phyloP scores from a whole-genome alignment of 495 filamentous ascomycete genomes.

The Penicillium parvum region DNA sequence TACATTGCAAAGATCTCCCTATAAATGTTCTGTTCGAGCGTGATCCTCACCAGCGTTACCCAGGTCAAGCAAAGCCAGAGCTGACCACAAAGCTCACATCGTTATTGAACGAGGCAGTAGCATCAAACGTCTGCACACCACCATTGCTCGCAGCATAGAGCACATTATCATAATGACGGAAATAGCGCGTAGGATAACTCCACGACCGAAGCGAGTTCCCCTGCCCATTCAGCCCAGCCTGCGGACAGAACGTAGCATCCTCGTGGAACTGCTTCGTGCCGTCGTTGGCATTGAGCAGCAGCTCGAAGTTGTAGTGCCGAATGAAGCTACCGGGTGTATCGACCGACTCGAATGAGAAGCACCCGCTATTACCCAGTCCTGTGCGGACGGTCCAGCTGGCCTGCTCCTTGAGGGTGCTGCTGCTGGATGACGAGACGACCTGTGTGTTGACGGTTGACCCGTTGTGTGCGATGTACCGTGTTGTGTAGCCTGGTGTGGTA shows the following conservation, averaged over 20 bases:
- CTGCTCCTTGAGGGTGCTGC: conserved; percentile 40
- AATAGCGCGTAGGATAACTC: conserved; percentile 53
- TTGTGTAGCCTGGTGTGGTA: conserved; percentile 48
- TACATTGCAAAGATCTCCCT: conserved; percentile 1
- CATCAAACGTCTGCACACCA: conserved; percentile 48
- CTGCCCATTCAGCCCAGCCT: conserved; percentile 41
- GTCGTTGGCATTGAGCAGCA: conserved; percentile 44
- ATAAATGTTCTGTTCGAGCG: too few species aligned
- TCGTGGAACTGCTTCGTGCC: conserved; percentile 48
- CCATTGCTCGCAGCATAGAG: conserved; percentile 50
- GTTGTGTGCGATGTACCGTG: conserved; percentile 48
- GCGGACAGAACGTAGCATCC: conserved; percentile 54
- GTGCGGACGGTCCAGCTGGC: conserved; percentile 52
- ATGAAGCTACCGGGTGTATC: conserved; percentile 54
- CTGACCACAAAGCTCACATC: conserved; percentile 49
- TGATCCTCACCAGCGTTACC: too few species aligned
- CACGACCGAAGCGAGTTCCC: conserved; percentile 49
- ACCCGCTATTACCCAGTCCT: conserved; percentile 49
- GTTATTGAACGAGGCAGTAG: conserved; percentile 40
- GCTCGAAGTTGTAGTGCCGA: conserved; percentile 46
- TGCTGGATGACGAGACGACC: conserved; percentile 49
- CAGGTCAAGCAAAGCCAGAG: conserved; percentile 43
- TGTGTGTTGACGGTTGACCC: conserved; percentile 45
- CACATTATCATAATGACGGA: conserved; percentile 47
- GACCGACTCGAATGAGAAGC: conserved; percentile 53